Conservation (phyloP, 768 basidiomycete genomes). For the Tremella fuciformis region DNA sequence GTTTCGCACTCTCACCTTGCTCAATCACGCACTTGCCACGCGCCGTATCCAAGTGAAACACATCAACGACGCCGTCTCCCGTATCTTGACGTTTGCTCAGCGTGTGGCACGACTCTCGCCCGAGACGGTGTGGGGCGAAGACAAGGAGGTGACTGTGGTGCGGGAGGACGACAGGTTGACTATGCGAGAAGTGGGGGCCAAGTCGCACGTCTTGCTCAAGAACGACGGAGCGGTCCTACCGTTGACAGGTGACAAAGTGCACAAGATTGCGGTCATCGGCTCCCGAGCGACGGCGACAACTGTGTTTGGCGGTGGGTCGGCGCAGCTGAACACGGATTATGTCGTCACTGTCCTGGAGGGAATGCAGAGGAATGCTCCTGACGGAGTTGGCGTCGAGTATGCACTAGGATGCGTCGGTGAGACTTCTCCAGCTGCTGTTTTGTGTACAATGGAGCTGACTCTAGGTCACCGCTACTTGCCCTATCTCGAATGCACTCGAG, state of each 20-base stretch:
- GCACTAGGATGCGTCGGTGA: conserved; percentile 61
- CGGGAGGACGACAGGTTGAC: conserved; percentile 53
- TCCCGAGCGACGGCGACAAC: conserved; percentile 39
- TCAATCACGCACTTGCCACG: conserved; percentile 26
- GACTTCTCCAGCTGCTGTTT: background rate
- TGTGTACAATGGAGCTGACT: no score
- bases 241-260: conserved; percentile 57
- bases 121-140: background rate
- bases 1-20: conserved; percentile 1
- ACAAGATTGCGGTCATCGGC: conserved; percentile 65
- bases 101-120: background rate
- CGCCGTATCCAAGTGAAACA: conserved; percentile 55
- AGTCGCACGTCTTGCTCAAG: conserved; percentile 71
- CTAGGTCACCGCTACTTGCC: no score
- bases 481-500: no score
- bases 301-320: conserved; percentile 65
- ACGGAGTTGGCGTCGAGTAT: conserved; percentile 45
- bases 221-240: conserved; percentile 63
- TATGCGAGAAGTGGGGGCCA: conserved; percentile 57
- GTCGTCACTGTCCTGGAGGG: conserved; percentile 65
- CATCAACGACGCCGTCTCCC: conserved; percentile 57
- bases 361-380: conserved; percentile 55
- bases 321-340: conserved; percentile 67
- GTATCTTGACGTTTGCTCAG: conserved; percentile 55
- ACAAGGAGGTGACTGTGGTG: no score